A percentile compares a stretch with the other conserved stretches of the same genome.
Conservation (phyloP, 768 basidiomycete species). For the Pholiota molesta region DNA sequence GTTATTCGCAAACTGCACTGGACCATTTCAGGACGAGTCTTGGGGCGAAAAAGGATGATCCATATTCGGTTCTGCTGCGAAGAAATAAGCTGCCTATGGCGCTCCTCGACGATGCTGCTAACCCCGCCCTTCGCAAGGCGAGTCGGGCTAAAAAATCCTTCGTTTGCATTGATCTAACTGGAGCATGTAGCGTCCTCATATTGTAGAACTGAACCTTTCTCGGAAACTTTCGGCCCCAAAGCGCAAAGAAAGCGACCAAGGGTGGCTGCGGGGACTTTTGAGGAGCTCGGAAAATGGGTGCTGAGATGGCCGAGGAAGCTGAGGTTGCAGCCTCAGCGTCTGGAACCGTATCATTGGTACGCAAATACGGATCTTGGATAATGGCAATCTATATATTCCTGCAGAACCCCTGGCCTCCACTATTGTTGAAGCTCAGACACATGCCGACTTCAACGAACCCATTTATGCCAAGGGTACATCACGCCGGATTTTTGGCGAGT, state of each 20-base stretch:
- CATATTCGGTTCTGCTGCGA: constrained; percentile 92
- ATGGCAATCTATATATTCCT: constrained; percentile 1
- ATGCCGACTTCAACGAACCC: constrained; percentile 84
- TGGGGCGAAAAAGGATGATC: constrained; percentile 83
- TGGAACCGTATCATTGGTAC: constrained; percentile 50
- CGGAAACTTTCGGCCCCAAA: constrained; percentile 94
- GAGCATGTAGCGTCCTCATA: constrained; percentile 73
- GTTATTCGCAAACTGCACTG: constrained; percentile 96
- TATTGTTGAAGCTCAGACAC: constrained; percentile 56
- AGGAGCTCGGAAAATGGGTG: constrained; percentile 77
- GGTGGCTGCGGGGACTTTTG: constrained; percentile 88
- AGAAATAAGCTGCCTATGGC: constrained; percentile 98
- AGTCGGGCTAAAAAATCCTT: constrained; percentile 25
- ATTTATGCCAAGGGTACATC: constrained; percentile 97
- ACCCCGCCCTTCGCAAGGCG: constrained; percentile 78
- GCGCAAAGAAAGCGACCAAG: constrained; percentile 90
- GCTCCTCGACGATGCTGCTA: constrained; percentile 86
- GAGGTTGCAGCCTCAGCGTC: constrained; percentile 42
- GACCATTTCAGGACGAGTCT: constrained; percentile 96
- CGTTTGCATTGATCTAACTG: constrained; percentile 1
- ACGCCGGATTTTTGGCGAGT: constrained; percentile 93
- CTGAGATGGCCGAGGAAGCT: constrained; percentile 57
- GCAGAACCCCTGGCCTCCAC: constrained; percentile 53
- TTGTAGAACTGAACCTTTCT: constrained; percentile 96
- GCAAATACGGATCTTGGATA: constrained; percentile 3